phyloP scores from a whole-genome alignment of 176 grass and related monocot genomes.

The Zoysia pacifica region DNA sequence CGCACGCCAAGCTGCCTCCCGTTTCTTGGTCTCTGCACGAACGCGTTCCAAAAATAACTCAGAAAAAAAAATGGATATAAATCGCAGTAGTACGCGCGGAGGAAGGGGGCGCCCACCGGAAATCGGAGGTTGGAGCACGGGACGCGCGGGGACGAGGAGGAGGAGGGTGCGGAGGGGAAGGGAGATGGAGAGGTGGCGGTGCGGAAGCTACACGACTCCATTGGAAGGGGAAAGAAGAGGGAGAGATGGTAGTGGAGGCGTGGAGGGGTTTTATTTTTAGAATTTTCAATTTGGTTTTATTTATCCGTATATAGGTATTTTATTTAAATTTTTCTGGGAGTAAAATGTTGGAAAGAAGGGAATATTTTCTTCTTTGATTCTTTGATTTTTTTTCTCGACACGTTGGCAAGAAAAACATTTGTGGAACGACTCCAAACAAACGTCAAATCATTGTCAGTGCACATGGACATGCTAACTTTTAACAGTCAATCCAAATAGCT shows the following conservation, averaged over 20 bases:
- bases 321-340: constrained; percentile 34
- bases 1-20: constrained; percentile 40
- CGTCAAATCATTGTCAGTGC: no score
- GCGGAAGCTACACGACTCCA: constrained; percentile 66
- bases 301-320: constrained; percentile 8
- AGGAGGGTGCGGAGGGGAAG: constrained; percentile 48
- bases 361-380: not conserved
- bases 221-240: constrained; percentile 41
- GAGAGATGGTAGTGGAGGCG: constrained; percentile 6
- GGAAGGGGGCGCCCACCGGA: constrained; percentile 3
- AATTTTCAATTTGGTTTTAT: not conserved
- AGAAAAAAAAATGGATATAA: constrained; percentile 1
- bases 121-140: constrained; percentile 30
- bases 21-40: constrained; percentile 41
- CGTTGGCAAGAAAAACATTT: no score
- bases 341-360: not conserved
- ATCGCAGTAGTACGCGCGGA: constrained; percentile 4
- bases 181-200: constrained; percentile 55
- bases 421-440: no score
- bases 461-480: no score
- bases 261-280: constrained; percentile 40
- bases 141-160: constrained; percentile 25
- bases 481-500: no score
- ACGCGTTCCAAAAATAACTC: constrained; percentile 13
- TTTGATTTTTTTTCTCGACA: no score